Percentiles rank a stretch among this genome's conserved stretches.
Evolutionary conservation across 2,329 filamentous ascomycete species (phyloP).

Genomic region (Didymella keratinophila): DNA sequence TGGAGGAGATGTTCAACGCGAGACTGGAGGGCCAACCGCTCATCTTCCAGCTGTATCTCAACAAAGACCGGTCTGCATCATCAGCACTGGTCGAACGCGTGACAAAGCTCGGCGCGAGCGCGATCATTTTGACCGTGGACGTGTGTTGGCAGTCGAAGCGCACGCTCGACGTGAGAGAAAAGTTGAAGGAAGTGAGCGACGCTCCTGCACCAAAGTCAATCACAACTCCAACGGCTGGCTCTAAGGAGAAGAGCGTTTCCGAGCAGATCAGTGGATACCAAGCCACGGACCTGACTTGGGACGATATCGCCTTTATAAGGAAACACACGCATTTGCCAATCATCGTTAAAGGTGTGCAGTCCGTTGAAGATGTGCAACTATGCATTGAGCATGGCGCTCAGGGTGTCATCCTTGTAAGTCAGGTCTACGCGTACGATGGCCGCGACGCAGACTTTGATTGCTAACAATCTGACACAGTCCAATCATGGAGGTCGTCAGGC

Average conservation of each 20-base stretch:
- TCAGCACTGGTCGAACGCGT: conserved; percentile 10
- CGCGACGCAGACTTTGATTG: not conserved
- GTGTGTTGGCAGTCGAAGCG: conserved; percentile 14
- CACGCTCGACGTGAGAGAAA: conserved; percentile 13
- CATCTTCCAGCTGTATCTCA: conserved; percentile 12
- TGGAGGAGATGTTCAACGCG: conserved; percentile 13
- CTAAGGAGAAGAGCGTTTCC: conserved; percentile 4
- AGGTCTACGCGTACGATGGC: no score
- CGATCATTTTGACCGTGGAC: conserved; percentile 11
- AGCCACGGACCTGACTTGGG: conserved; percentile 9
- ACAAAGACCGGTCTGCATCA: conserved; percentile 9
- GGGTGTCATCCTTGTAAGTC: conserved; percentile 11
- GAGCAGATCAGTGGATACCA: conserved; percentile 15
- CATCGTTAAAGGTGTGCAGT: conserved; percentile 11
- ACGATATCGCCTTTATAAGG: conserved; percentile 5
- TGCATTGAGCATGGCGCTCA: conserved; percentile 8
- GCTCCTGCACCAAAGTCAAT: not conserved
- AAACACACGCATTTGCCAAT: conserved; percentile 11
- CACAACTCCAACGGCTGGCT: not conserved
- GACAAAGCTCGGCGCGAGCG: conserved; percentile 8
- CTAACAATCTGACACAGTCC: not conserved
- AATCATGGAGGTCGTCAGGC: conserved; percentile 12
- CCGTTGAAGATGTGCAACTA: conserved; percentile 7
- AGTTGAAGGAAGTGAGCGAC: conserved; percentile 1
- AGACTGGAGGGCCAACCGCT: conserved; percentile 8